Evolutionary conservation across 306 rosid species (phyloP).

Genomic region (Pyrus communis): DNA sequence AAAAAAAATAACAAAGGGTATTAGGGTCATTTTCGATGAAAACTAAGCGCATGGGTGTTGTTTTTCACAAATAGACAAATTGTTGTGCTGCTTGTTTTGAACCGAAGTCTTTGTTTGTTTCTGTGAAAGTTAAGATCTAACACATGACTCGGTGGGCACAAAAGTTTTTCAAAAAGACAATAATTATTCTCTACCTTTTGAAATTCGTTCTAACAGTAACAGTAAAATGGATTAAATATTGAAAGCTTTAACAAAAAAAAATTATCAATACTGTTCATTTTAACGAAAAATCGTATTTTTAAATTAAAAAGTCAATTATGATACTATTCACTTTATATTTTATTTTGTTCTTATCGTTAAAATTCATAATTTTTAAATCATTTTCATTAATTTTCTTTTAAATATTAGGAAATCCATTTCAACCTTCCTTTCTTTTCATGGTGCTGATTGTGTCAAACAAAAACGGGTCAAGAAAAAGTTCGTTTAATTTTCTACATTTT

Average conservation of each 20-base stretch:
- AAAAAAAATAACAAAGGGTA: not conserved
- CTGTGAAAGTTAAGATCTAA: slow-evolving; percentile 16
- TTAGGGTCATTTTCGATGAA: not conserved
- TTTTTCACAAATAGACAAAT: not conserved
- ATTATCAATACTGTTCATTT: no score
- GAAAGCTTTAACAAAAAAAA: no score
- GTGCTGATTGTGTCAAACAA: not conserved
- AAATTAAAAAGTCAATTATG: no score
- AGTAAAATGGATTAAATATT: not conserved
- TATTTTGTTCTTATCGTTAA: no score
- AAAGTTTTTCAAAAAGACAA: slow-evolving; percentile 1
- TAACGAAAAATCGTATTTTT: no score
- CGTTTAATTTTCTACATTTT: no score
- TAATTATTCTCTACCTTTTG: not conserved
- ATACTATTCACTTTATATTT: no score
- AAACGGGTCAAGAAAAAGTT: not conserved
- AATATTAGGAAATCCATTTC: not conserved
- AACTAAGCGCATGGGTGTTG: not conserved
- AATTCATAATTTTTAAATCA: no score
- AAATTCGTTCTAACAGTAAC: not conserved
- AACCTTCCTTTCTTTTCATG: not conserved
- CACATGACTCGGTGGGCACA: slow-evolving; percentile 3
- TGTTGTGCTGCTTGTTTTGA: not conserved
- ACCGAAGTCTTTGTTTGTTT: slow-evolving; percentile 14
- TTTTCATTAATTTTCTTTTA: not conserved